phyloP scores from a whole-genome alignment of 768 basidiomycete genomes.

The Tricholoma matsutake region DNA sequence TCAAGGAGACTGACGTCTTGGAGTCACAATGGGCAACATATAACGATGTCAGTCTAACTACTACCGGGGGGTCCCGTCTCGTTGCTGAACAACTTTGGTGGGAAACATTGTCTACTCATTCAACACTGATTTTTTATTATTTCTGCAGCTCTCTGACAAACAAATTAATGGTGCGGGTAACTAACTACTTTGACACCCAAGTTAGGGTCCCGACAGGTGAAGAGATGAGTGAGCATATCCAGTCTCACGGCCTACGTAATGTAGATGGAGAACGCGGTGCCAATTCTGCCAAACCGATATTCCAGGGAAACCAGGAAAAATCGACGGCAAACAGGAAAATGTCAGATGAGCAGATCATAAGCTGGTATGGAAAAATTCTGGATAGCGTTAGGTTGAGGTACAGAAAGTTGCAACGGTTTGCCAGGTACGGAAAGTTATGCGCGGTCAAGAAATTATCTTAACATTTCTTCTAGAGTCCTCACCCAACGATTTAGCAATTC shows the following conservation, averaged over 20 bases:
- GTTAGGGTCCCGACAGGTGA: slow-evolving; percentile 67
- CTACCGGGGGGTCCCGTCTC: slow-evolving; percentile 80
- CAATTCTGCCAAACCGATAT: slow-evolving; percentile 27
- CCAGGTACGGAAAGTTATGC: slow-evolving; percentile 47
- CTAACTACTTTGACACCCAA: slow-evolving; percentile 93
- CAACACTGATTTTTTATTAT: neutral
- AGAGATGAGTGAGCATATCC: slow-evolving; percentile 27
- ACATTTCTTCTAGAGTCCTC: slow-evolving; percentile 44
- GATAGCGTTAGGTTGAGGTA: slow-evolving; percentile 91
- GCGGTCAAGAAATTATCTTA: neutral
- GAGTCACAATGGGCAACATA: slow-evolving; percentile 96
- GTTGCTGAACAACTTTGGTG: slow-evolving; percentile 97
- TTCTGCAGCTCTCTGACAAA: slow-evolving; percentile 79
- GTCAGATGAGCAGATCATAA: slow-evolving; percentile 78
- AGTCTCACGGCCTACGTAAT: slow-evolving; percentile 14
- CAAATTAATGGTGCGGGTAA: slow-evolving; percentile 88
- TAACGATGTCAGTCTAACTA: slow-evolving; percentile 86
- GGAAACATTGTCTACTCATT: slow-evolving; percentile 19
- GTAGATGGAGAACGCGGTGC: slow-evolving; percentile 14
- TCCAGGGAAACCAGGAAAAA: slow-evolving; percentile 33
- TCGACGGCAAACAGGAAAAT: slow-evolving; percentile 47
- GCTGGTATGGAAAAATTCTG: slow-evolving; percentile 91
- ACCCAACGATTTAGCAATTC: slow-evolving; percentile 92
- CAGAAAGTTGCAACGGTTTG: slow-evolving; percentile 91
- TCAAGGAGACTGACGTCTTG: slow-evolving; percentile 97